phyloP scores from a whole-genome alignment of 805 yeast species.

The Metschnikowia hibisci region DNA sequence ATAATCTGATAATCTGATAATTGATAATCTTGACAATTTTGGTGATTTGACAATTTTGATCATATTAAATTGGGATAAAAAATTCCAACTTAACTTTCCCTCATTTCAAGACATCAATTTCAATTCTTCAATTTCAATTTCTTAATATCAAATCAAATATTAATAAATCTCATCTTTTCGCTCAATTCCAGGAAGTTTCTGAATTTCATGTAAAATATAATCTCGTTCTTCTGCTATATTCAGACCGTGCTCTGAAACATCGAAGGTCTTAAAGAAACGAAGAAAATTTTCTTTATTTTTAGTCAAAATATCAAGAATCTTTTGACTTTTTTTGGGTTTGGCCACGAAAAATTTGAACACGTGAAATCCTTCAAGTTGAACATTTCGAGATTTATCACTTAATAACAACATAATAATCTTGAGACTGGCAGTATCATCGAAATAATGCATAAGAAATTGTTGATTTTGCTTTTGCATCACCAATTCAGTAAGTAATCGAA shows the following conservation, averaged over 20 bases:
- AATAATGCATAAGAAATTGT: slow-evolving; percentile 68
- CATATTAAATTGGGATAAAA: too few relatives aligned
- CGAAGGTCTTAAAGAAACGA: slow-evolving; percentile 63
- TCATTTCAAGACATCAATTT: too few relatives aligned
- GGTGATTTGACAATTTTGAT: too few relatives aligned
- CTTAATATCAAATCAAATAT: not conserved
- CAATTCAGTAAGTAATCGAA: slow-evolving; percentile 68
- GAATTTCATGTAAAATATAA: slow-evolving; percentile 72
- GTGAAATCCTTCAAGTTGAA: slow-evolving; percentile 88
- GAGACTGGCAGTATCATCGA: slow-evolving; percentile 75
- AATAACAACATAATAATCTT: slow-evolving; percentile 82
- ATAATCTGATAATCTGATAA: too few relatives aligned
- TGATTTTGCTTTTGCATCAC: slow-evolving; percentile 70
- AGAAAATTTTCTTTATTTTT: slow-evolving; percentile 80
- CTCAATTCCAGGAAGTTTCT: slow-evolving; percentile 61
- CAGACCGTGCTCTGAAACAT: slow-evolving; percentile 59
- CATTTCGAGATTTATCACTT: slow-evolving; percentile 83
- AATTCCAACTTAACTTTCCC: too few relatives aligned
- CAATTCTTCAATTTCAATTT: too few relatives aligned
- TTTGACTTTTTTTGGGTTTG: slow-evolving; percentile 83
- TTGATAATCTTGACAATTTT: too few relatives aligned
- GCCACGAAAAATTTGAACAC: slow-evolving; percentile 95
- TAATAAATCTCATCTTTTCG: slow-evolving; percentile 12
- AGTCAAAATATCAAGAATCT: slow-evolving; percentile 72
- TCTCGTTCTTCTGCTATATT: slow-evolving; percentile 74